A percentile compares a stretch with the other conserved stretches of the same genome.
phyloP scores from a whole-genome alignment of 192 early-diverging fungal species.

The Gonapodya sp. region DNA sequence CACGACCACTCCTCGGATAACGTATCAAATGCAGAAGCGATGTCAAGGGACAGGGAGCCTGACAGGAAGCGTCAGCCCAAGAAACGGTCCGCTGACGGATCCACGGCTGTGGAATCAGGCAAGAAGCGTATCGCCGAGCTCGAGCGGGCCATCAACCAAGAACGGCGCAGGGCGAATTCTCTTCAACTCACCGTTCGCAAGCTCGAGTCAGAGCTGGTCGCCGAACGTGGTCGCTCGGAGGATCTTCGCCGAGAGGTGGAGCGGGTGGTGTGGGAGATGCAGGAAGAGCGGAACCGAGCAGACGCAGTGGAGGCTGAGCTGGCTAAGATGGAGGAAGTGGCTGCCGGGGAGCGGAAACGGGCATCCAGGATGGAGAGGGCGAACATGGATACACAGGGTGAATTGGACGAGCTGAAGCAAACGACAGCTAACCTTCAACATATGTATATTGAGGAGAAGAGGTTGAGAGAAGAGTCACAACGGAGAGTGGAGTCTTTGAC shows the following conservation, averaged over 20 bases:
- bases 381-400: too few relatives aligned
- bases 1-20: too few relatives aligned
- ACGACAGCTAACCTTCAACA: too few relatives aligned
- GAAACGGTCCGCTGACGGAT: background rate
- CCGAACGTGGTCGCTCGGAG: background rate
- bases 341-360: too few relatives aligned
- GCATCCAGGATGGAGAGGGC: too few relatives aligned
- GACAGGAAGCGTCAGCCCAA: too few relatives aligned
- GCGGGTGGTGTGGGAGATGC: background rate
- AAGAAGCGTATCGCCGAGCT: background rate
- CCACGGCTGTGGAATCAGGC: background rate
- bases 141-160: background rate
- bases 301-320: background rate
- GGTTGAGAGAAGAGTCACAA: background rate
- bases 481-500: too few relatives aligned
- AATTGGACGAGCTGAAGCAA: too few relatives aligned
- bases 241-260: background rate
- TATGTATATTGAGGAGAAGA: background rate
- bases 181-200: background rate
- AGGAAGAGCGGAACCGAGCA: background rate
- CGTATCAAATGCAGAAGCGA: too few relatives aligned
- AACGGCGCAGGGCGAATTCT: background rate
- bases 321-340: too few relatives aligned
- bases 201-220: background rate
- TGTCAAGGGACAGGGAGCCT: too few relatives aligned